Base-by-base conservation (phyloP, 495 filamentous ascomycete genomes). In the Daldinia concentrica region DNA sequence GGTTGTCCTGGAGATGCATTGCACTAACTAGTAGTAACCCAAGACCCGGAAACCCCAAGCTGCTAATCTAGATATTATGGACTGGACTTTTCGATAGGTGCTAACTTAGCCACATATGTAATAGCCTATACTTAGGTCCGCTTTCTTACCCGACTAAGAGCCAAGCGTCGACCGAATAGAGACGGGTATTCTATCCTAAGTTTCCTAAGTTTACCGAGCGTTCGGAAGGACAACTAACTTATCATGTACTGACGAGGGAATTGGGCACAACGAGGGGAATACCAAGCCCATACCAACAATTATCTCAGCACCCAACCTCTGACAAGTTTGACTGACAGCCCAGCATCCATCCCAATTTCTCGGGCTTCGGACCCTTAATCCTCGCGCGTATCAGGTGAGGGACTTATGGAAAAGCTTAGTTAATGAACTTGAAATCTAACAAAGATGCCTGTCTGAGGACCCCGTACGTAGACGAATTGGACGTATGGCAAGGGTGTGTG, bases 121-220 rank as follows among this genome's bases (percentile, higher is more conserved):
- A 68, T 68, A 64, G 61, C 69, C 55, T 59, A 60, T 45, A 43
- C 19, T 63, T 37, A 36, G 60, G 17, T 52, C 55, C 60, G 65
- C 51, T 45, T 37, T 17, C 34, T 41, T 60, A 34, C 59, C 58
- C 62, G 56, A 66, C 62, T 65, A 69, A 63, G 29, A 30, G 12
- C 52, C 32, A 66, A 69, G 66, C 29, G 66, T 69, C 57, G 66
- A 58, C 71, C 71, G 57, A 52, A 73, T 30, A 61, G 60, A 62
- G 51, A 73, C 26, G 39, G 14, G 26, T n/a, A 17, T 15, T 54
- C 29, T 54, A 32, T 57, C 68, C 57, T 50, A 55, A 56, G 34
- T 36, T 36, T 62, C 59, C 41, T 57, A 63, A 57, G 64, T 56
- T 61, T 72, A 68, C 69, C 69, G 69, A 64, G 45, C 24, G 41